These are phyloP conservation scores for Penicillium flavigenum DNA, from an alignment of 495 filamentous ascomycete genomes.

Conservation along the genomic window DNA sequence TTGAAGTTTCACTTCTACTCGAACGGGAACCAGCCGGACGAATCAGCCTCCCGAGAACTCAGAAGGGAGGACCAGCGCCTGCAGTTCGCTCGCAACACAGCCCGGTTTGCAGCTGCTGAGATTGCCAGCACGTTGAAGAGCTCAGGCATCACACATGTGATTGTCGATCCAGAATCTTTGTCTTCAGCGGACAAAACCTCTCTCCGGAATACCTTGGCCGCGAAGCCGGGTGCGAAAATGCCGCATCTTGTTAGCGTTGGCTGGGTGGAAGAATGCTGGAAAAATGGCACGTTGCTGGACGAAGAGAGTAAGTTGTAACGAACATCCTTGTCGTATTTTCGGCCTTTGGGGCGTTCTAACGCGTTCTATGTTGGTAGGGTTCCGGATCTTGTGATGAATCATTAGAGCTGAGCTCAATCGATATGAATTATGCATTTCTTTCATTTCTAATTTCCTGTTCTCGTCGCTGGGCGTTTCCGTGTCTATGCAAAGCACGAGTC, in stretches of 20 bases:
- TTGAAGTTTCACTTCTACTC: conserved; percentile 54
- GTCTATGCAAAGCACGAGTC: neutral
- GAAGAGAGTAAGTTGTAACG: conserved; percentile 57
- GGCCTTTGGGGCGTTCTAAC: neutral
- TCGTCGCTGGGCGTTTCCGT: neutral
- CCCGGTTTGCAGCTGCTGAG: conserved; percentile 64
- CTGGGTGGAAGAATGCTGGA: conserved; percentile 83
- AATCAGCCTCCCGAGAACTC: neutral
- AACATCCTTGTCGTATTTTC: neutral
- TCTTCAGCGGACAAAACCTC: conserved; percentile 23
- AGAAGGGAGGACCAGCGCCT: conserved; percentile 17
- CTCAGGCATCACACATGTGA: conserved; percentile 35
- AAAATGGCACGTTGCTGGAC: conserved; percentile 73
- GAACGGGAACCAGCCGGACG: neutral
- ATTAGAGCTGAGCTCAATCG: neutral
- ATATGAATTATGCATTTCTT: neutral
- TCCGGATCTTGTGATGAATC: neutral
- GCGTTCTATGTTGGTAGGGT: neutral
- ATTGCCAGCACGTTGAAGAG: conserved; percentile 22
- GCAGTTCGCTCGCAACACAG: conserved; percentile 42
- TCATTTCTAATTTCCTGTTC: neutral
- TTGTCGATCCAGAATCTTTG: conserved; percentile 26
- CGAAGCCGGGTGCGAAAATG: conserved; percentile 40
- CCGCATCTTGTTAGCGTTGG: conserved; percentile 68
- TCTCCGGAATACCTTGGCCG: conserved; percentile 32